Evolutionary conservation across 176 grass and related monocot species (phyloP).

Genomic region (Rhipidocladum racemiflorum): DNA sequence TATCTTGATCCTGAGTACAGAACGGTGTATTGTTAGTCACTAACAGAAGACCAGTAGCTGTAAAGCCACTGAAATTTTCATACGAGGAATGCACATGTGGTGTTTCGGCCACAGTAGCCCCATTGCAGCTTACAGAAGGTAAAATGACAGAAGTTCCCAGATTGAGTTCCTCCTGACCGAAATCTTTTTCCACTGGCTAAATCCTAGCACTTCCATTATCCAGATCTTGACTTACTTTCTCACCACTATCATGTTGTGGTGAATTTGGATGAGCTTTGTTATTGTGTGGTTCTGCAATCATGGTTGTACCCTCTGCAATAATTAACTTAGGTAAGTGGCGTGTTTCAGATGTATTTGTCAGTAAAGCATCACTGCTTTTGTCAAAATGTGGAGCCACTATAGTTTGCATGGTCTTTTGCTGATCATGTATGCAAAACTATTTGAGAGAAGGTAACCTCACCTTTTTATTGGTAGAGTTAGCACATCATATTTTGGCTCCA

Average conservation of each 20-base stretch:
- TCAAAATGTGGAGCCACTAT: conserved; percentile 8
- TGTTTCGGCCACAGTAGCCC: too few relatives aligned
- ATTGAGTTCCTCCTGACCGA: not conserved
- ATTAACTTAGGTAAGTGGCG: conserved; percentile 11
- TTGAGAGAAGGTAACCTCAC: too few relatives aligned
- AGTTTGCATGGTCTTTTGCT: not conserved
- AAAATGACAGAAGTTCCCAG: not conserved
- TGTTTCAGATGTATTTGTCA: not conserved
- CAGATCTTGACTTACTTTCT: conserved; percentile 28
- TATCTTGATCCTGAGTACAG: too few relatives aligned
- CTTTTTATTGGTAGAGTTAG: too few relatives aligned
- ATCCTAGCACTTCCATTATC: not conserved
- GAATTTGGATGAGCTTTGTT: conserved; percentile 21
- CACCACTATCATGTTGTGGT: conserved; percentile 11
- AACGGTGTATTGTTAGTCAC: too few relatives aligned
- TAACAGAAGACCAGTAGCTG: too few relatives aligned
- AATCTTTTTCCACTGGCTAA: conserved; percentile 23
- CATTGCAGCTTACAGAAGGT: conserved; percentile 20
- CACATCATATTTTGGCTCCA: too few relatives aligned
- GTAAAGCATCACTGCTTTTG: conserved; percentile 2
- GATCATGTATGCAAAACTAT: too few relatives aligned
- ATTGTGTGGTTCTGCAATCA: not conserved
- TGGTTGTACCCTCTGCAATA: not conserved
- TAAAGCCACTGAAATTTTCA: too few relatives aligned
- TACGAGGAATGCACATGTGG: too few relatives aligned